A percentile compares a stretch with the other conserved stretches of the same genome.
Evolutionary conservation across 108 stramenopile species (phyloP).

Genomic region (Skeletonema costatum): DNA sequence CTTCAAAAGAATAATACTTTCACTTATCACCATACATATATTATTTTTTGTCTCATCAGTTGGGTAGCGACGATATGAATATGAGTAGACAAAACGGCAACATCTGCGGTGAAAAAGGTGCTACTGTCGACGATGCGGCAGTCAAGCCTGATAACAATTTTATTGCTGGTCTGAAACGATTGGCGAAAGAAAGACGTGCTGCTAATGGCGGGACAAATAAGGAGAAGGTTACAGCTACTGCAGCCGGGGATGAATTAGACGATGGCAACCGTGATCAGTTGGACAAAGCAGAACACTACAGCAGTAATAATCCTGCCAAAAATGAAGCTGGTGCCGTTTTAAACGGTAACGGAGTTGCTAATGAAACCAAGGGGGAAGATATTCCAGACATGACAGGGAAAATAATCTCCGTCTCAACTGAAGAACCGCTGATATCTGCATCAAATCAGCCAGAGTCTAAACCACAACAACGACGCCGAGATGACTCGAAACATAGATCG

Average conservation of each 20-base stretch:
- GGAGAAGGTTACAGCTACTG: background rate
- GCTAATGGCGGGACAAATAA: background rate
- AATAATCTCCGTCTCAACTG: background rate
- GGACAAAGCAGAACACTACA: too few species aligned
- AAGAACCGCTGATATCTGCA: background rate
- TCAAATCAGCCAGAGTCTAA: background rate
- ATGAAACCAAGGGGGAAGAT: background rate
- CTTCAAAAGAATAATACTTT: too few species aligned
- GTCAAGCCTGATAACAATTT: background rate
- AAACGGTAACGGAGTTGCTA: background rate
- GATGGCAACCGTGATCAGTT: background rate
- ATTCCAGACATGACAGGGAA: constrained; percentile 11
- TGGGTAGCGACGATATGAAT: too few species aligned
- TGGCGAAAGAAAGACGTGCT: background rate
- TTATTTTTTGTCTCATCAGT: too few species aligned
- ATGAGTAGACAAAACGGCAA: background rate
- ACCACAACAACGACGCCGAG: background rate
- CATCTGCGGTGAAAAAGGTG: too few species aligned
- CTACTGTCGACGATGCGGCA: background rate
- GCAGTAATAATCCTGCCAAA: background rate
- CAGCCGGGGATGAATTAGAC: background rate
- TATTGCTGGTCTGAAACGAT: background rate
- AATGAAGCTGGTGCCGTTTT: background rate
- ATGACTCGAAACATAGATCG: background rate
- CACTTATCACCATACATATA: too few species aligned